Conservation (phyloP, 2,329 filamentous ascomycete genomes). For the Paraconiothyrium sp. region DNA sequence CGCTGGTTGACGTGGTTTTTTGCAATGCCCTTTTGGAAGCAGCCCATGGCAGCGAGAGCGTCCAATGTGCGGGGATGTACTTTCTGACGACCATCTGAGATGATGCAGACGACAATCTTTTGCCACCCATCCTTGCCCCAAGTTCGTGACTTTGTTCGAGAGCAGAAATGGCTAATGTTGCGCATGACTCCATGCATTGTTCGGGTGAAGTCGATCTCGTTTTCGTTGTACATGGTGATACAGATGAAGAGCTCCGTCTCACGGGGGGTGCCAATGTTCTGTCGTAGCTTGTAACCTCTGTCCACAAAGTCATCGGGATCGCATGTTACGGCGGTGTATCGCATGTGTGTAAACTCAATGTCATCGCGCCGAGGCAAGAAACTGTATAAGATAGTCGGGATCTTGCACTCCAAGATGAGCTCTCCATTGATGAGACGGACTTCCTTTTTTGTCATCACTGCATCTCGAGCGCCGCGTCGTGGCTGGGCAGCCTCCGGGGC, state of each 20-base stretch:
- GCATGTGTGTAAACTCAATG: constrained; percentile 97
- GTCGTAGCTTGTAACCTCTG: constrained; percentile 89
- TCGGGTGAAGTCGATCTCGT: constrained; percentile 93
- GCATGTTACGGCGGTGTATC: constrained; percentile 98
- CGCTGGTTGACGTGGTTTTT: constrained; percentile 98
- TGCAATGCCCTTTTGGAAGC: constrained; percentile 97
- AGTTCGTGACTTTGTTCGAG: constrained; percentile 86
- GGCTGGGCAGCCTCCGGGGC: constrained; percentile 88
- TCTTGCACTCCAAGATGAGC: constrained; percentile 97
- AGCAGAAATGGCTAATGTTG: constrained; percentile 97
- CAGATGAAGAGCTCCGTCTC: constrained; percentile 98
- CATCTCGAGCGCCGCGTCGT: constrained; percentile 83
- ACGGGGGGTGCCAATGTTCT: constrained; percentile 82
- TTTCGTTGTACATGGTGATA: constrained; percentile 99
- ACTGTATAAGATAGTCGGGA: constrained; percentile 96
- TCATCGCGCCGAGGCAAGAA: constrained; percentile 94
- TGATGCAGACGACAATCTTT: constrained; percentile 98
- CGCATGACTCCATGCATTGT: constrained; percentile 99
- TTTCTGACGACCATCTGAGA: constrained; percentile 91
- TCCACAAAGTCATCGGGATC: constrained; percentile 93
- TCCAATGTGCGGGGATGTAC: constrained; percentile 94
- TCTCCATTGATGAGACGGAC: constrained; percentile 97
- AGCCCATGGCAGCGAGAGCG: constrained; percentile 93
- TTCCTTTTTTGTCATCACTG: constrained; percentile 91
- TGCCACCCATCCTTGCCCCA: constrained; percentile 99